Conservation (phyloP, 2,329 filamentous ascomycete species). For the Calonectria ilicicola region DNA sequence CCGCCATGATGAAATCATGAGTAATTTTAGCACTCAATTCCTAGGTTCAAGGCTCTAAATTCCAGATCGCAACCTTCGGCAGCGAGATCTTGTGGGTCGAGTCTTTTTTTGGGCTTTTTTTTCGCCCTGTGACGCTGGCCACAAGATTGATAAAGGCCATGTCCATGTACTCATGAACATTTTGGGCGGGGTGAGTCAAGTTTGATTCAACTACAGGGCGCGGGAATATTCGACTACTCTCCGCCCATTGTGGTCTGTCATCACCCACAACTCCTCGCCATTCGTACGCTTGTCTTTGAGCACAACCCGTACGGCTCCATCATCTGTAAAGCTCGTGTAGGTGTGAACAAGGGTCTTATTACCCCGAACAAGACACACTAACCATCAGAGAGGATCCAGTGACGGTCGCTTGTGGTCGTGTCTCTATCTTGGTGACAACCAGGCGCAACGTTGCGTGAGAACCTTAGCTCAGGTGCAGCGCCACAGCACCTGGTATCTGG, state of each 20-base stretch:
- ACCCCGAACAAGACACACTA: conserved; percentile 14
- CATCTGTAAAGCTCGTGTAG: conserved; percentile 13
- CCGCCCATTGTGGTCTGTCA: background rate
- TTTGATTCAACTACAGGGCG: background rate
- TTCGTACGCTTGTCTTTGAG: background rate
- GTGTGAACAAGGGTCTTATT: background rate
- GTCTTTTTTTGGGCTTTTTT: background rate
- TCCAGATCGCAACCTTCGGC: background rate
- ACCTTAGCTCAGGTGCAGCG: conserved; percentile 16
- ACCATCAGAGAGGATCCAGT: background rate
- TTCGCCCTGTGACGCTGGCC: background rate
- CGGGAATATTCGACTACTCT: conserved; percentile 12
- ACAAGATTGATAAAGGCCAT: background rate
- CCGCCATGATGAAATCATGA: conserved; percentile 36
- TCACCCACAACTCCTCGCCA: background rate
- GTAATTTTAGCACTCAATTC: conserved; percentile 18
- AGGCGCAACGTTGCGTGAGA: conserved; percentile 39
- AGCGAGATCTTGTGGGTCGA: background rate
- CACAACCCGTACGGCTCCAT: conserved; percentile 1
- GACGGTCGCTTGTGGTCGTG: background rate
- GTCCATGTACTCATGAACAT: background rate
- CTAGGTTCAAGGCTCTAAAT: conserved; percentile 17
- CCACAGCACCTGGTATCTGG: background rate
- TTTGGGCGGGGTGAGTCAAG: conserved; percentile 4
- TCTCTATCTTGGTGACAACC: conserved; percentile 21